Conservation (phyloP, 805 yeast species). For the Cyberlindnera mississippiensis region DNA sequence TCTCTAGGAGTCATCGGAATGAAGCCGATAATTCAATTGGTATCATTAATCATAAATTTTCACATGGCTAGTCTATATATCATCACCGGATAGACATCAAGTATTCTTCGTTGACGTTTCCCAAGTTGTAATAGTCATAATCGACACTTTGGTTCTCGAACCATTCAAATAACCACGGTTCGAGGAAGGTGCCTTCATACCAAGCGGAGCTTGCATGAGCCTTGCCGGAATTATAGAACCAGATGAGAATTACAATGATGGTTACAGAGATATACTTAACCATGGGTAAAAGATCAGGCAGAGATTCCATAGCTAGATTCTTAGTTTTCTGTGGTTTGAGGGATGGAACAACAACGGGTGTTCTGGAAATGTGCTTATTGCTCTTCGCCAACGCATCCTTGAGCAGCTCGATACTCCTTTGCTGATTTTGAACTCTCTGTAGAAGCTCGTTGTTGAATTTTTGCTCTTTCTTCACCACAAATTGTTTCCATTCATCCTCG, state of each 20-base stretch:
- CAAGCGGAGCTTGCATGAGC: conserved; percentile 6
- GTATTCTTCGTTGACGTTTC: conserved; percentile 16
- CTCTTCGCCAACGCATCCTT: conserved; percentile 12
- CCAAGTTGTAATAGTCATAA: conserved; percentile 23
- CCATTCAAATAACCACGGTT: conserved; percentile 14
- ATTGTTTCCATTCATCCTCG: conserved; percentile 4
- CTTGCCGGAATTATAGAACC: not conserved
- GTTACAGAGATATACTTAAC: not conserved
- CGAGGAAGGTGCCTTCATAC: conserved; percentile 19
- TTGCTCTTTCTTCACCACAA: conserved; percentile 5
- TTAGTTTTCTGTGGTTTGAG: not conserved
- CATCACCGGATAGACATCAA: conserved; percentile 9
- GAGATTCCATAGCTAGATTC: not conserved
- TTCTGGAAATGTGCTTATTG: not conserved
- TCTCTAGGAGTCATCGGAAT: no score
- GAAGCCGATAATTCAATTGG: no score
- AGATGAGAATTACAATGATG: not conserved
- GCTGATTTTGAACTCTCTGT: conserved; percentile 19
- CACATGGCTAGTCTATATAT: not conserved
- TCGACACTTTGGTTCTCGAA: conserved; percentile 21
- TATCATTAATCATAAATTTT: not conserved
- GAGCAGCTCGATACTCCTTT: conserved; percentile 13
- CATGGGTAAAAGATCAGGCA: not conserved
- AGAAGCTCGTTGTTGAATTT: conserved; percentile 18
- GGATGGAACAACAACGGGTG: not conserved